Percentiles rank a stretch among this genome's conserved stretches.
Conservation (phyloP, 208 protist species). For the Leptomonas pyrrhocoris region DNA sequence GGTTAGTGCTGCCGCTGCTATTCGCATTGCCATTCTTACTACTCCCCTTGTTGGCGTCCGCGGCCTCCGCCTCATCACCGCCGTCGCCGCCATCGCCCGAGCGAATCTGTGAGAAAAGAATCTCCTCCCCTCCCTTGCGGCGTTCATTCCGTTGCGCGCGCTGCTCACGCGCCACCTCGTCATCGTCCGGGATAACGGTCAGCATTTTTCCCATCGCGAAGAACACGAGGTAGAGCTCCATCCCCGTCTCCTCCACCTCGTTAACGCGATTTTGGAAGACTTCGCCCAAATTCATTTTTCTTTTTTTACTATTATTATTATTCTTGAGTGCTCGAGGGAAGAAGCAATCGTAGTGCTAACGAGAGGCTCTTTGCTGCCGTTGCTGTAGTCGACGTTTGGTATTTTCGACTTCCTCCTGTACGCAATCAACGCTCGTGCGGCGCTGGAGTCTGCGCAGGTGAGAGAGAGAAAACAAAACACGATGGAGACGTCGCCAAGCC, state of each 20-base stretch:
- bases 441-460: too few relatives aligned
- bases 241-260: slow-evolving; percentile 2
- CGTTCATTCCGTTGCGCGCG: slow-evolving; percentile 10
- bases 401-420: too few relatives aligned
- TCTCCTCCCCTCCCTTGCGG: slow-evolving; percentile 1
- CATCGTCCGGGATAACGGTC: neutral
- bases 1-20: neutral
- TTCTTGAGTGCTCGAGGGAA: too few relatives aligned
- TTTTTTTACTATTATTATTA: neutral
- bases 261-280: slow-evolving; percentile 15
- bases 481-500: too few relatives aligned
- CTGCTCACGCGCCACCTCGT: slow-evolving; percentile 1
- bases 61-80: too few relatives aligned
- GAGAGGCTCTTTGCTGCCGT: too few relatives aligned
- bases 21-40: neutral
- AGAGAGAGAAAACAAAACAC: too few relatives aligned
- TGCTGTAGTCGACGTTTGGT: too few relatives aligned
- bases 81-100: neutral
- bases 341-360: too few relatives aligned
- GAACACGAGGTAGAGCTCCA: slow-evolving; percentile 1
- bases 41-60: neutral
- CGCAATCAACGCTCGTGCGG: too few relatives aligned
- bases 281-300: slow-evolving; percentile 3
- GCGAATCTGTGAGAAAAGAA: slow-evolving; percentile 4
- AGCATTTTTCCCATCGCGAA: neutral